These are phyloP conservation scores for Warburgia ugandensis DNA, from an alignment of 164 flowering plant species.

Conservation along the genomic window DNA sequence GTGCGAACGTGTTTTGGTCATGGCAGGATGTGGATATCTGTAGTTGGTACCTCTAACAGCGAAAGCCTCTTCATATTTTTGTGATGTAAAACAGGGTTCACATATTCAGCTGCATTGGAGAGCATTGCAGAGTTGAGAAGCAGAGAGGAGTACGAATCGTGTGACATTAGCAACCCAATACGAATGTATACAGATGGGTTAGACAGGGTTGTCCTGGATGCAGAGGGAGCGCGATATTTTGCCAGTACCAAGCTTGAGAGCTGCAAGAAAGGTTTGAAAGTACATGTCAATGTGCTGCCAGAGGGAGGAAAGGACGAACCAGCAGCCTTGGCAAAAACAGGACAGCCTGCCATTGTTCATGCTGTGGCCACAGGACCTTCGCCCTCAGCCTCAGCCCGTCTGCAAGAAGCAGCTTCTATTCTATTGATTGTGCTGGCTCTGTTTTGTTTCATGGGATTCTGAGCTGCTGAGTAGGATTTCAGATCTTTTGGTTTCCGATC, in stretches of 20 bases:
- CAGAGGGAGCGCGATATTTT: conserved; percentile 68
- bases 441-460: too few relatives aligned
- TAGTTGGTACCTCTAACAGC: too few relatives aligned
- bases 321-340: neutral
- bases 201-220: conserved; percentile 33
- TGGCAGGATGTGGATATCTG: too few relatives aligned
- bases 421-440: too few relatives aligned
- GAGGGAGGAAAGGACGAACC: neutral
- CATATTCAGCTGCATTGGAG: conserved; percentile 56
- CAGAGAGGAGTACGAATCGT: conserved; percentile 53
- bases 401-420: neutral
- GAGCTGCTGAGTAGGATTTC: too few relatives aligned
- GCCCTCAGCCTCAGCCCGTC: conserved; percentile 16
- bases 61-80: neutral
- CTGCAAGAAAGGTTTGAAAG: conserved; percentile 71
- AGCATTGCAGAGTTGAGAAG: conserved; percentile 49
- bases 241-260: conserved; percentile 39
- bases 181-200: conserved; percentile 62
- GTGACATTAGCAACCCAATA: conserved; percentile 67
- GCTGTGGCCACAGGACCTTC: conserved; percentile 29
- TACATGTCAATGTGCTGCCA: conserved; percentile 51
- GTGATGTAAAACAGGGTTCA: conserved; percentile 49
- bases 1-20: too few relatives aligned
- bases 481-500: too few relatives aligned
- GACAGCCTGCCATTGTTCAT: neutral